These are phyloP conservation scores for Oryza glumipatula DNA, from an alignment of 176 grass and related monocot species.

Conservation along the genomic window DNA sequence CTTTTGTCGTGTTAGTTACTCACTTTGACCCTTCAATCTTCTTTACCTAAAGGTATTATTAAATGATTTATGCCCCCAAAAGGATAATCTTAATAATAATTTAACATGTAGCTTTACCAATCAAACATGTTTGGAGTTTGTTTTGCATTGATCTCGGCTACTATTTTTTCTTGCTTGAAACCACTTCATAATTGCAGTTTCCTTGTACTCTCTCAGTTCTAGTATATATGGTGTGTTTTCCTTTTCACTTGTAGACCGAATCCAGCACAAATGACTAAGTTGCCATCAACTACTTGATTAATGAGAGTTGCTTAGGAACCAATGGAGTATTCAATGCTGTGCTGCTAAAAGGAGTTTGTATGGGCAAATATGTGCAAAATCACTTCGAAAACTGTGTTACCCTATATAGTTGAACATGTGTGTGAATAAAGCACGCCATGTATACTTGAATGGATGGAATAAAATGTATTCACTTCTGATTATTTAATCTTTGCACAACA, in stretches of 20 bases:
- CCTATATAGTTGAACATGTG: neutral
- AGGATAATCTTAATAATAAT: neutral
- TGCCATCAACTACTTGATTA: no score
- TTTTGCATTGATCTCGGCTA: neutral
- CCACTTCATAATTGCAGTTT: neutral
- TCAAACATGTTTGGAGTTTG: neutral
- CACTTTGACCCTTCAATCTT: neutral
- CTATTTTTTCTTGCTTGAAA: neutral
- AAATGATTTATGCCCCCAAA: no score
- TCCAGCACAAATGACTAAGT: no score
- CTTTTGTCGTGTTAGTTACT: neutral
- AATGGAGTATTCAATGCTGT: neutral
- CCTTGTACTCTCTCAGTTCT: neutral
- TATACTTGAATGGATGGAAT: neutral
- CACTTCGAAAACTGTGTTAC: neutral
- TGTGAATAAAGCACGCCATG: neutral
- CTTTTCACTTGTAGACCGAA: no score
- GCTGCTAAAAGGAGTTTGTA: neutral
- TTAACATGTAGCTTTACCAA: neutral
- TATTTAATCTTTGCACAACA: neutral
- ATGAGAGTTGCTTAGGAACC: no score
- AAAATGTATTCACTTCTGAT: neutral
- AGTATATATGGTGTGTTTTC: no score
- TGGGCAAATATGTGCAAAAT: neutral
- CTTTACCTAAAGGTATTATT: neutral